Conservation (phyloP, 2,329 filamentous ascomycete genomes). For the Keithomyces neogunnii region DNA sequence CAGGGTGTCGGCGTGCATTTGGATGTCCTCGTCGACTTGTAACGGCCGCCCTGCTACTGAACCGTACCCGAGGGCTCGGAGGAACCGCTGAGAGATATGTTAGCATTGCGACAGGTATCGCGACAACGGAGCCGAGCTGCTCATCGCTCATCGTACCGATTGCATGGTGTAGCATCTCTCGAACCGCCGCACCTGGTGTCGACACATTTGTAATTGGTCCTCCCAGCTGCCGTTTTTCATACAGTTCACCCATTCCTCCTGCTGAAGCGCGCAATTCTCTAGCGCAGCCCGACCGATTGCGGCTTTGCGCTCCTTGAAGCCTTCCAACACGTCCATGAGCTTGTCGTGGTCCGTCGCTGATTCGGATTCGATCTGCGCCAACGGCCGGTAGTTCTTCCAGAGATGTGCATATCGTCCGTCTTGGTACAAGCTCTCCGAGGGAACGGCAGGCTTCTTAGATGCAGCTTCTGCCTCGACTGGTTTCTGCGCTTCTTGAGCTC, state of each 20-base stretch:
- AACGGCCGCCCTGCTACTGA: constrained; percentile 54
- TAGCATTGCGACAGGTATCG: neutral
- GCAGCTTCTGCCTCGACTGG: constrained; percentile 11
- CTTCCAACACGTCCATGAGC: constrained; percentile 69
- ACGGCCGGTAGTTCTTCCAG: constrained; percentile 84
- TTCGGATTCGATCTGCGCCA: constrained; percentile 58
- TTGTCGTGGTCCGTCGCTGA: constrained; percentile 71
- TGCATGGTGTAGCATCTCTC: constrained; percentile 88
- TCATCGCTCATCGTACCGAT: constrained; percentile 43
- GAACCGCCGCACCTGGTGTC: constrained; percentile 66
- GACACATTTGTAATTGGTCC: constrained; percentile 71
- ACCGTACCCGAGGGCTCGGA: constrained; percentile 85
- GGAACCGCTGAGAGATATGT: constrained; percentile 53
- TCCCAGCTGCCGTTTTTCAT: constrained; percentile 63
- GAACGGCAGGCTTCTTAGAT: constrained; percentile 25
- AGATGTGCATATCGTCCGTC: constrained; percentile 69
- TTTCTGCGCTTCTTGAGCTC: constrained; percentile 8
- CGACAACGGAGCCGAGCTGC: neutral
- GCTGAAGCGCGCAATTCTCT: constrained; percentile 88
- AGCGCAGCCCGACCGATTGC: constrained; percentile 73
- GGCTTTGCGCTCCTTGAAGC: constrained; percentile 73
- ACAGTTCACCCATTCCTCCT: constrained; percentile 75
- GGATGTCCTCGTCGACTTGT: constrained; percentile 75
- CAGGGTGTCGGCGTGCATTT: constrained; percentile 89
- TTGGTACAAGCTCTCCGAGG: constrained; percentile 43